Evolutionary conservation across 768 basidiomycete genomes (phyloP).

Genomic region (Termitomyces sp.): DNA sequence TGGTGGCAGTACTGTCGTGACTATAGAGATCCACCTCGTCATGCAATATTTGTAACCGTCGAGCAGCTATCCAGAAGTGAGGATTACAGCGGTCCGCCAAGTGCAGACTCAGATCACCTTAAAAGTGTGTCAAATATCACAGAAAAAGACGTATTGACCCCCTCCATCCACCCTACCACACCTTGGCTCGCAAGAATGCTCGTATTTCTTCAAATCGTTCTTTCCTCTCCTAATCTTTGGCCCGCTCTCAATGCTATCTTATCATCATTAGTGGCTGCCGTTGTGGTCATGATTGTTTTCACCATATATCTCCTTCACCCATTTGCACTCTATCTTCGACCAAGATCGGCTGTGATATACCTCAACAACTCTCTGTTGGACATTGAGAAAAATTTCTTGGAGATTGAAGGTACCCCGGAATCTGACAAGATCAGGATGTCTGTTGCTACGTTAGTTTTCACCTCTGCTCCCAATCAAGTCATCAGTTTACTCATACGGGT

Average conservation of each 20-base stretch:
- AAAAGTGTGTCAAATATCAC: no score
- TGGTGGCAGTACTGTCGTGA: no score
- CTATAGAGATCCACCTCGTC: no score
- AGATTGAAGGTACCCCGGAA: background rate
- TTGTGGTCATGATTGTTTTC: background rate
- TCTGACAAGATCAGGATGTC: background rate
- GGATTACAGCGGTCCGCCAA: no score
- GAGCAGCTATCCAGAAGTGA: no score
- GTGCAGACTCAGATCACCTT: no score
- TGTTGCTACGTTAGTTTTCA: background rate
- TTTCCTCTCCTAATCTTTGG: background rate
- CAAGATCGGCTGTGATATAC: background rate
- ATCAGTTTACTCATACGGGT: no score
- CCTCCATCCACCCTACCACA: no score
- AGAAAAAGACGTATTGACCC: no score
- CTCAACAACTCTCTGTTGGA: background rate
- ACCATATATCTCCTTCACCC: background rate
- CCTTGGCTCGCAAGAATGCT: no score
- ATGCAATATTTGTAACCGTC: no score
- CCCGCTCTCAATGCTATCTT: background rate
- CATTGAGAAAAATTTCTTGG: background rate
- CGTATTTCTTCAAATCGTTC: background rate
- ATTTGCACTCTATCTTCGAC: background rate
- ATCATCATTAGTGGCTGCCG: background rate
- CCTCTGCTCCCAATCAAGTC: no score